phyloP scores from a whole-genome alignment of 2,329 filamentous ascomycete genomes.

The Penicillium polonicum region DNA sequence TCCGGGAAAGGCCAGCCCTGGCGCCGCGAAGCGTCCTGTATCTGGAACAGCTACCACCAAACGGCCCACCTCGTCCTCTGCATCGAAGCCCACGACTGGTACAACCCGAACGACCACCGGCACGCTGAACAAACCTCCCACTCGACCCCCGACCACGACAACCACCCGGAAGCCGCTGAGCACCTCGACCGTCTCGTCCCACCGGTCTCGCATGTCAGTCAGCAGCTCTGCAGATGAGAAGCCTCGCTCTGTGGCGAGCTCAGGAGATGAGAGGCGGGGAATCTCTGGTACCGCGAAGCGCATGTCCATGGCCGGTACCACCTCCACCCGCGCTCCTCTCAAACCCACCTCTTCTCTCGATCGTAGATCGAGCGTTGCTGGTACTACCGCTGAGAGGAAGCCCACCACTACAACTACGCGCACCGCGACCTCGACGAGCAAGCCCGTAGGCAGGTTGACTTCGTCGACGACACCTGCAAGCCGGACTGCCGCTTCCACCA shows the following conservation, averaged over 20 bases:
- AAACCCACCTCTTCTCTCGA: conserved; percentile 36
- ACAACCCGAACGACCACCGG: conserved; percentile 32
- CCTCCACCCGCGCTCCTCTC: conserved; percentile 36
- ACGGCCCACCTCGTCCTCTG: conserved; percentile 38
- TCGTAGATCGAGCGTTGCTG: conserved; percentile 40
- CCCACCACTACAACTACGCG: conserved; percentile 23
- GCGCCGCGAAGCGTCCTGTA: conserved; percentile 35
- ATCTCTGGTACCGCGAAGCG: conserved; percentile 46
- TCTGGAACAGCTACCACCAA: conserved; percentile 38
- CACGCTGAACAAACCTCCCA: conserved; percentile 47
- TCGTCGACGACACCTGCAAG: conserved; percentile 26
- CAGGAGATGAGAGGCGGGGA: conserved; percentile 46
- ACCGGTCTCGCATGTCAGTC: conserved; percentile 43
- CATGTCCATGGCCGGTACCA: conserved; percentile 44
- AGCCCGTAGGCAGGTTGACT: conserved; percentile 24
- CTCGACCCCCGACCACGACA: conserved; percentile 39
- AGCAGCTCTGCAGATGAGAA: conserved; percentile 48
- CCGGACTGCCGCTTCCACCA: conserved; percentile 27
- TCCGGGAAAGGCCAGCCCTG: conserved; percentile 33
- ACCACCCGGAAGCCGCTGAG: conserved; percentile 38
- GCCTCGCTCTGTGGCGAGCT: conserved; percentile 42
- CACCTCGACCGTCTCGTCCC: conserved; percentile 38
- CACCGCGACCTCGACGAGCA: conserved; percentile 26
- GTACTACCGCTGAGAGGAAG: conserved; percentile 37
- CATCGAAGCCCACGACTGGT: conserved; percentile 31